Percentiles rank a stretch among this genome's conserved stretches.
Conservation (phyloP, 306 rosid species). For the Rosa rugosa region DNA sequence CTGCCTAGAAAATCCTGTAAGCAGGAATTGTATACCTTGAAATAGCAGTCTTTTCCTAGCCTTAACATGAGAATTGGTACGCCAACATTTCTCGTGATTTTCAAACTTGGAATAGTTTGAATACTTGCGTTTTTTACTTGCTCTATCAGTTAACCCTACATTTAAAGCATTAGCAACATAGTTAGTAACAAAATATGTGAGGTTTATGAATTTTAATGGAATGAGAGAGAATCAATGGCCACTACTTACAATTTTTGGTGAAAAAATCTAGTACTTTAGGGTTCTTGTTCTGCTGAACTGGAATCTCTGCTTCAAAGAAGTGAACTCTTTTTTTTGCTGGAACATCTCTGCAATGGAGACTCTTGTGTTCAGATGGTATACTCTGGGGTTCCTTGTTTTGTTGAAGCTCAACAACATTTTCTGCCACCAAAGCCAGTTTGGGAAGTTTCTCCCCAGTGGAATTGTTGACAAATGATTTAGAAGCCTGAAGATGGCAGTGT, state of each 20-base stretch:
- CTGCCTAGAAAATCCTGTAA: constrained; percentile 73
- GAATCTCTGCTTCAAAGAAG: constrained; percentile 56
- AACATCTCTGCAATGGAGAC: constrained; percentile 32
- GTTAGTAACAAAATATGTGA: not conserved
- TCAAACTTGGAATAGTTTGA: constrained; percentile 35
- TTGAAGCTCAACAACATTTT: constrained; percentile 34
- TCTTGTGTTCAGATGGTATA: constrained; percentile 29
- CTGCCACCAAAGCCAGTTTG: constrained; percentile 22
- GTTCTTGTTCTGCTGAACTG: constrained; percentile 39
- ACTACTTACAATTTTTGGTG: constrained; percentile 34
- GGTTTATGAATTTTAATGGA: not conserved
- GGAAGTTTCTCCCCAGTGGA: constrained; percentile 27
- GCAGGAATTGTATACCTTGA: constrained; percentile 69
- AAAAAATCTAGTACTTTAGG: constrained; percentile 40
- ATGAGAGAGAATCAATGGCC: not conserved
- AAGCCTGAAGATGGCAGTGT: constrained; percentile 35
- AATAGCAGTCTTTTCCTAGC: constrained; percentile 48
- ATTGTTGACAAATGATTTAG: constrained; percentile 33
- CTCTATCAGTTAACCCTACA: constrained; percentile 52
- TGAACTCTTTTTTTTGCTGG: constrained; percentile 53
- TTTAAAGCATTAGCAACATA: constrained; percentile 21
- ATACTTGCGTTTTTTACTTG: constrained; percentile 36
- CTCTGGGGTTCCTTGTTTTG: constrained; percentile 28
- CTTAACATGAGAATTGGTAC: constrained; percentile 32
- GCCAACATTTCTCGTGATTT: constrained; percentile 32